Conservation (phyloP, 2,329 filamentous ascomycete species). For the Emmonsia crescens region DNA sequence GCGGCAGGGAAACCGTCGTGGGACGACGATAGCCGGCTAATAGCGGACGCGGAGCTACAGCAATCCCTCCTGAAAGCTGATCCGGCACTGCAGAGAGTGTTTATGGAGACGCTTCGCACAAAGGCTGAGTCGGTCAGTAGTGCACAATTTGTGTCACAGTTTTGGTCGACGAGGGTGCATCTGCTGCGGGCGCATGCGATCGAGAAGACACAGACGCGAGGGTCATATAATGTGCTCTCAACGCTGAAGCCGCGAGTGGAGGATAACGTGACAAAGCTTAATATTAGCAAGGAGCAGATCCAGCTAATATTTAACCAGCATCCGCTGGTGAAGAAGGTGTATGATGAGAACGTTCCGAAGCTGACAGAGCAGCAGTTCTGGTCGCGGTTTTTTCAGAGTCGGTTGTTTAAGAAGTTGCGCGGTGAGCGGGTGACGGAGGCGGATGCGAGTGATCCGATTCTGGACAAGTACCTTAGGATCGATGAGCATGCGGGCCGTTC, state of each 20-base stretch:
- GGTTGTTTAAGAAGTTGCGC: constrained; percentile 79
- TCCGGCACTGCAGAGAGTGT: constrained; percentile 64
- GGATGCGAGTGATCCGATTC: constrained; percentile 64
- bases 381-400: constrained; percentile 86
- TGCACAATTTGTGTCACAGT: constrained; percentile 76
- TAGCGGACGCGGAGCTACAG: constrained; percentile 69
- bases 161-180: constrained; percentile 84
- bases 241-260: constrained; percentile 72
- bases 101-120: constrained; percentile 69
- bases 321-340: constrained; percentile 77
- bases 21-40: constrained; percentile 73
- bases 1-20: constrained; percentile 44
- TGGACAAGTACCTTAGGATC: constrained; percentile 74
- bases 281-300: constrained; percentile 83
- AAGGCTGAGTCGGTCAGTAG: constrained; percentile 77
- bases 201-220: constrained; percentile 73
- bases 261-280: constrained; percentile 65
- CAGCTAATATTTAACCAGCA: constrained; percentile 89
- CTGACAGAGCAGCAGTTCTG: constrained; percentile 75
- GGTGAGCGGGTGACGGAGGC: constrained; percentile 74
- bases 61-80: constrained; percentile 80
- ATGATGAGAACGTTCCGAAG: constrained; percentile 84
- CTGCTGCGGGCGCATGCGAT: constrained; percentile 83
- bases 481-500: constrained; percentile 49
- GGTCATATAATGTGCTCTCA: constrained; percentile 87